A percentile compares a stretch with the other conserved stretches of the same genome.
Evolutionary conservation across 768 basidiomycete genomes (phyloP).

Genomic region (Albatrellus ellisii): DNA sequence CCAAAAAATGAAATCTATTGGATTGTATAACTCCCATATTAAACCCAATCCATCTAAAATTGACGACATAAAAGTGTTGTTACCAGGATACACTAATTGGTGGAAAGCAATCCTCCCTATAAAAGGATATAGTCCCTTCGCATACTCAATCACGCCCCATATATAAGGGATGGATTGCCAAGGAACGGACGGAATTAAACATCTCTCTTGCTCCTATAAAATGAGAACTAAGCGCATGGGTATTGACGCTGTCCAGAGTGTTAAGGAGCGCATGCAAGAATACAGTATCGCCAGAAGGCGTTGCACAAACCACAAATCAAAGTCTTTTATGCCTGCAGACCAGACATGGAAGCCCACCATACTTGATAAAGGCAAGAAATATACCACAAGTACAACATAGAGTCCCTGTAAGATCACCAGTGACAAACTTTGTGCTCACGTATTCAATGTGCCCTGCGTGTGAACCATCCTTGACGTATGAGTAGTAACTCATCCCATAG

Average conservation of each 20-base stretch:
- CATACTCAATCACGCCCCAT: slow-evolving; percentile 10
- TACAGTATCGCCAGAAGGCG: neutral
- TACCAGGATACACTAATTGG: neutral
- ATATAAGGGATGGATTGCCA: slow-evolving; percentile 15
- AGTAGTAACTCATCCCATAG: slow-evolving; percentile 16
- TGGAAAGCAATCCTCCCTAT: neutral
- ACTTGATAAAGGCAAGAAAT: too few species aligned
- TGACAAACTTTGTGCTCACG: neutral
- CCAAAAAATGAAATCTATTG: slow-evolving; percentile 28
- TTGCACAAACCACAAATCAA: neutral
- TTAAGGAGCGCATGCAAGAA: slow-evolving; percentile 53
- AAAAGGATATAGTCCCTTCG: slow-evolving; percentile 15
- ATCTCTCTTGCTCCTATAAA: slow-evolving; percentile 80
- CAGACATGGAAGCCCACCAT: neutral
- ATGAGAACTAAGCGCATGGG: slow-evolving; percentile 82
- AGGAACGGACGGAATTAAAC: slow-evolving; percentile 16
- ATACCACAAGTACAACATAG: slow-evolving; percentile 4
- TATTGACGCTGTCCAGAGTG: slow-evolving; percentile 85
- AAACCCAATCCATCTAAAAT: neutral
- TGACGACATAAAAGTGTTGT: neutral
- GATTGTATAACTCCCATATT: neutral
- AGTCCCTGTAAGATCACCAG: slow-evolving; percentile 4
- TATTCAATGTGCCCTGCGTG: slow-evolving; percentile 32
- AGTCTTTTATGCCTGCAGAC: too few species aligned
- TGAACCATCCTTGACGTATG: slow-evolving; percentile 33